A percentile compares a stretch with the other conserved stretches of the same genome.
phyloP scores from a whole-genome alignment of 2,329 filamentous ascomycete genomes.

The Phialemonium atrogriseum region DNA sequence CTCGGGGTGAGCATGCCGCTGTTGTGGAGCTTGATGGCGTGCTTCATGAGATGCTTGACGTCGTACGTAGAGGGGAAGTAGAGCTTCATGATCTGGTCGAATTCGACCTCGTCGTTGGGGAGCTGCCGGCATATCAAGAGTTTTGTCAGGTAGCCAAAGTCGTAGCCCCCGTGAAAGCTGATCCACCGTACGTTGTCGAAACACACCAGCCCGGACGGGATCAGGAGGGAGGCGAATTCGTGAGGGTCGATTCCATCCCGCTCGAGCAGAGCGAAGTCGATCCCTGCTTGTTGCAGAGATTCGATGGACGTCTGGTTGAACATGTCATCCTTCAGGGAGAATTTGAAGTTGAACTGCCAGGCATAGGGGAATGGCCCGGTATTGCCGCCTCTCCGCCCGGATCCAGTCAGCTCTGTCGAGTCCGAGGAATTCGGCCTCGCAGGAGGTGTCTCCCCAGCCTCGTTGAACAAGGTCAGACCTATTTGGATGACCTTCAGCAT shows the following conservation, averaged over 20 bases:
- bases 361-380: slow-evolving; percentile 66
- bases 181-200: slow-evolving; percentile 90
- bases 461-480: slow-evolving; percentile 86
- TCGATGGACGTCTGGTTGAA: slow-evolving; percentile 93
- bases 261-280: slow-evolving; percentile 78
- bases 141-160: slow-evolving; percentile 96
- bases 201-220: slow-evolving; percentile 84
- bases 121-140: slow-evolving; percentile 76
- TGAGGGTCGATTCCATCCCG: slow-evolving; percentile 84
- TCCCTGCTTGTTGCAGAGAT: slow-evolving; percentile 82
- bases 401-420: slow-evolving; percentile 27
- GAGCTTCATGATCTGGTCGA: slow-evolving; percentile 78
- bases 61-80: slow-evolving; percentile 94
- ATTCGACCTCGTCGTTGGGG: slow-evolving; percentile 83
- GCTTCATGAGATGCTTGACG: slow-evolving; percentile 95
- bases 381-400: slow-evolving; percentile 28
- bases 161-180: slow-evolving; percentile 95
- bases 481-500: slow-evolving; percentile 97
- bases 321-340: slow-evolving; percentile 93
- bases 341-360: slow-evolving; percentile 99
- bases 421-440: slow-evolving; percentile 49
- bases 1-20: slow-evolving; percentile 54
- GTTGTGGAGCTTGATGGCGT: slow-evolving; percentile 64
- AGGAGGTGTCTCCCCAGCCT: slow-evolving; percentile 80
- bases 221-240: slow-evolving; percentile 82